Conservation (phyloP, 768 basidiomycete species). For the Suillus luteus region DNA sequence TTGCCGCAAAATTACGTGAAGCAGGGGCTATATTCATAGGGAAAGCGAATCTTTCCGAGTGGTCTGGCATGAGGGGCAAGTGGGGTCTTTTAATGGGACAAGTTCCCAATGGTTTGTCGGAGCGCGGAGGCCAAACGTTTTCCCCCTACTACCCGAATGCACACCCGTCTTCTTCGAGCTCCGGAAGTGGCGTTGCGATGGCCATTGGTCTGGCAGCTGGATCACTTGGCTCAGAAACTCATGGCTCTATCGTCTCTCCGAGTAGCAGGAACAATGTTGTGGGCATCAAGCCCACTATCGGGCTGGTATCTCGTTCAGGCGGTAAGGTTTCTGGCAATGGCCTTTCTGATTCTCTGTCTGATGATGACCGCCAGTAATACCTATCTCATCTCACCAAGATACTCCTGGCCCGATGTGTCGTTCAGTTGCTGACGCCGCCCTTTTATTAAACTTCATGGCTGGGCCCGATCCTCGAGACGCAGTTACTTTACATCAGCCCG, state of each 20-base stretch:
- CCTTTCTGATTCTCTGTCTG: neutral
- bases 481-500: neutral
- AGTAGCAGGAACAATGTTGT: conserved; percentile 39
- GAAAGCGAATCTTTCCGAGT: conserved; percentile 46
- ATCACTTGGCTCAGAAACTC: conserved; percentile 35
- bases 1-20: conserved; percentile 31
- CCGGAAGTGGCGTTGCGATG: conserved; percentile 39
- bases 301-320: neutral
- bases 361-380: neutral
- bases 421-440: neutral
- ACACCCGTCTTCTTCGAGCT: conserved; percentile 42
- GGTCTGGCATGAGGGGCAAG: conserved; percentile 40
- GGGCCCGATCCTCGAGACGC: neutral
- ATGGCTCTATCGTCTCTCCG: conserved; percentile 45
- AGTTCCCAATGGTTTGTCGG: conserved; percentile 46
- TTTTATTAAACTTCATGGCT: neutral
- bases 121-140: conserved; percentile 46
- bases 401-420: neutral
- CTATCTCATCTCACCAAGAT: neutral
- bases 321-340: neutral
- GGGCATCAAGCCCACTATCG: neutral
- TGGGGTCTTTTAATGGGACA: conserved; percentile 17
- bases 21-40: conserved; percentile 42
- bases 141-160: conserved; percentile 45
- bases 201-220: neutral